Evolutionary conservation across 345 rosid species (phyloP).

Genomic region (Kandelia obovata): DNA sequence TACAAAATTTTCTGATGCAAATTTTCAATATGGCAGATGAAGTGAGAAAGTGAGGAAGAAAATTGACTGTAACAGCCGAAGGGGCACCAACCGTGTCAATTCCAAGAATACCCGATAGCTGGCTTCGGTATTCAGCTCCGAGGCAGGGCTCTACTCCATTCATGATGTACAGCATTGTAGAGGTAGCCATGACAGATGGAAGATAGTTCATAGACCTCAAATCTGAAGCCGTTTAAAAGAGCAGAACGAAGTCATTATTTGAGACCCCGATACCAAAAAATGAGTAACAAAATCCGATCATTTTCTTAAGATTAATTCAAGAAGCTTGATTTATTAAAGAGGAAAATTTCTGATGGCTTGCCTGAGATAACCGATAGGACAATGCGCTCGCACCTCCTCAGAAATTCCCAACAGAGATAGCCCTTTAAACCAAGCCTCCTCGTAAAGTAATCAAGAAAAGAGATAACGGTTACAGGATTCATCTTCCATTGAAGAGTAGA

Average conservation of each 20-base stretch:
- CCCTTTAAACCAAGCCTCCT: conserved; percentile 65
- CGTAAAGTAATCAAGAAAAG: conserved; percentile 70
- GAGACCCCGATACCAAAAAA: background rate
- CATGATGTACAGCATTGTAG: conserved; percentile 73
- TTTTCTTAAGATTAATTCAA: background rate
- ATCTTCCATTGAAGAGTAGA: conserved; percentile 86
- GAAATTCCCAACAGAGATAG: conserved; percentile 65
- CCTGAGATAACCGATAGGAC: conserved; percentile 66
- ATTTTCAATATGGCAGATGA: too few relatives aligned
- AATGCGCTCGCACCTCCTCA: conserved; percentile 56
- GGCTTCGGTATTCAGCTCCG: conserved; percentile 45
- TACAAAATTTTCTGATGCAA: conserved; percentile 1
- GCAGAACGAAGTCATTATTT: background rate
- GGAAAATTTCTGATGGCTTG: conserved; percentile 20
- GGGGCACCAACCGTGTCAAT: conserved; percentile 45
- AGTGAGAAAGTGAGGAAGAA: too few relatives aligned
- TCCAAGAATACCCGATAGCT: conserved; percentile 54
- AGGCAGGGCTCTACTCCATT: conserved; percentile 52
- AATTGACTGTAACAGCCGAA: too few relatives aligned
- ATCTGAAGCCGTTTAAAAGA: conserved; percentile 39
- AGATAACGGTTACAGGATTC: conserved; percentile 81
- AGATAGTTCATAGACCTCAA: conserved; percentile 56
- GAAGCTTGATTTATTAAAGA: background rate
- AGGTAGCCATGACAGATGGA: conserved; percentile 81
- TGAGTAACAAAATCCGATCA: background rate